phyloP scores from a whole-genome alignment of 2,329 filamentous ascomycete genomes.

The Fusarium anthophilum region DNA sequence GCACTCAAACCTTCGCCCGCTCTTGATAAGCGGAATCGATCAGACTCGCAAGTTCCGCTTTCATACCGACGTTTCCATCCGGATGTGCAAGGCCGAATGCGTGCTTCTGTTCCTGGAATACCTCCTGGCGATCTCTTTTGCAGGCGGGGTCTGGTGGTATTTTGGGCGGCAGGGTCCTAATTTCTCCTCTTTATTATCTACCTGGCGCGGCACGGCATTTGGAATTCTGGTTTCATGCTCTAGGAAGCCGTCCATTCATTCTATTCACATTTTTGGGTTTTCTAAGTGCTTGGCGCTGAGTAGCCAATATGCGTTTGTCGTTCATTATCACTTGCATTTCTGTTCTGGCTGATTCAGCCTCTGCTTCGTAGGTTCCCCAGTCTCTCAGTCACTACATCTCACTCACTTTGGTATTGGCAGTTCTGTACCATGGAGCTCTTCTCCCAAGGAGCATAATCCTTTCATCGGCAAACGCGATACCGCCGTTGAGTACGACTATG shows the following conservation, averaged over 20 bases:
- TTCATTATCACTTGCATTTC: constrained; percentile 20
- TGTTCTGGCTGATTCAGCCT: constrained; percentile 16
- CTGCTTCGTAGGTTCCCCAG: neutral
- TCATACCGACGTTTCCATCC: neutral
- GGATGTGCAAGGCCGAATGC: neutral
- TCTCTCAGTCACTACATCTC: rapidly evolving
- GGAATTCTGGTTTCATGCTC: neutral
- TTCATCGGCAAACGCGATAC: constrained; percentile 17
- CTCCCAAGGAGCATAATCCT: neutral
- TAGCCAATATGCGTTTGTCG: constrained; percentile 26
- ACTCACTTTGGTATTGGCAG: neutral
- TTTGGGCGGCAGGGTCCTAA: neutral
- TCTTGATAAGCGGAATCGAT: neutral
- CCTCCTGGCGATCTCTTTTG: neutral
- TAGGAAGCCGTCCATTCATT: neutral
- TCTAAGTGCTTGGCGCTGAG: neutral
- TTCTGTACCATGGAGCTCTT: neutral
- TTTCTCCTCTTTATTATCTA: neutral
- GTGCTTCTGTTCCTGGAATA: neutral
- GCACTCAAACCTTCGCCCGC: neutral
- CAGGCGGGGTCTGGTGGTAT: neutral
- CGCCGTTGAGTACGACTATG: constrained; percentile 60
- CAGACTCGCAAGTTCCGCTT: neutral
- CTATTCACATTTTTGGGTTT: neutral
- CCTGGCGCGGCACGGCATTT: neutral